Evolutionary conservation across 2,329 filamentous ascomycete genomes (phyloP).

Genomic region (Pseudocercospora vitis): DNA sequence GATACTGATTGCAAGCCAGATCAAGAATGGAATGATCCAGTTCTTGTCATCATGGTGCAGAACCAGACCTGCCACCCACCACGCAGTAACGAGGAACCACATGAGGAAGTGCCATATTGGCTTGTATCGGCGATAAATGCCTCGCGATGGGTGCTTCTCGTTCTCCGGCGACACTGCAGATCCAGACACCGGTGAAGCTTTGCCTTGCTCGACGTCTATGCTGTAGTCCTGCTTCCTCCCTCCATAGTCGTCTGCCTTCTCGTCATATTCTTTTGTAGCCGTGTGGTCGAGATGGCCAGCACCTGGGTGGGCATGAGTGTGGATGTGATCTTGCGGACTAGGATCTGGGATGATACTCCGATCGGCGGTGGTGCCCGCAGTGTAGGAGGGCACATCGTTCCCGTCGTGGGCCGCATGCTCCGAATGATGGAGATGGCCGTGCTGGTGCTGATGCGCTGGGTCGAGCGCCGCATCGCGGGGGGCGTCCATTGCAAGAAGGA

Average conservation of each 20-base stretch:
- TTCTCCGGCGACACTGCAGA: constrained; percentile 15
- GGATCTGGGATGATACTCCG: constrained; percentile 24
- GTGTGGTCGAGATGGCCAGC: constrained; percentile 18
- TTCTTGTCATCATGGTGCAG: constrained; percentile 71
- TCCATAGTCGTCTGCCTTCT: constrained; percentile 9
- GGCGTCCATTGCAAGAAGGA: constrained; percentile 11
- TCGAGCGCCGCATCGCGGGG: constrained; percentile 41
- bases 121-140: constrained; percentile 49
- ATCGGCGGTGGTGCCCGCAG: constrained; percentile 25
- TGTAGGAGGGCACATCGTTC: constrained; percentile 25
- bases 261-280: constrained; percentile 15
- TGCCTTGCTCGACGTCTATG: constrained; percentile 28
- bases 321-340: constrained; percentile 22
- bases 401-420: constrained; percentile 21
- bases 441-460: constrained; percentile 42
- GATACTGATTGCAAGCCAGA: constrained; percentile 73
- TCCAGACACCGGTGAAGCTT: constrained; percentile 20
- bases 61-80: constrained; percentile 76
- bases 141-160: constrained; percentile 28
- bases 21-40: constrained; percentile 80
- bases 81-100: constrained; percentile 46
- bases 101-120: constrained; percentile 42
- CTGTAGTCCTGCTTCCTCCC: constrained; percentile 24
- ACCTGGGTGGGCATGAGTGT: constrained; percentile 19
- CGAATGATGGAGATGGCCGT: constrained; percentile 44